These are phyloP conservation scores for Liquidambar formosana DNA, from an alignment of 164 flowering plant species.

Conservation along the genomic window DNA sequence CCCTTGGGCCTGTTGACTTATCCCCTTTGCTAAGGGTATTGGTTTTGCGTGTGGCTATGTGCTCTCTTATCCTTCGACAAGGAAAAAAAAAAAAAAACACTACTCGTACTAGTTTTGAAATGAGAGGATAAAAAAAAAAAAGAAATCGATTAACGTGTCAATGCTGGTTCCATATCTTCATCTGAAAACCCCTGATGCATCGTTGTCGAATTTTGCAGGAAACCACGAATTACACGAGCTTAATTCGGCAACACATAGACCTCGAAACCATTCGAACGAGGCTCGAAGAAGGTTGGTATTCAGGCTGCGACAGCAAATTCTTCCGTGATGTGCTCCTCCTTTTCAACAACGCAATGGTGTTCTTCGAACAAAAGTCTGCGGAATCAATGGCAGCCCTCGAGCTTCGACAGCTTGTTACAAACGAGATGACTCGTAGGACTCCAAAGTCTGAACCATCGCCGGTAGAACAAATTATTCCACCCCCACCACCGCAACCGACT, in stretches of 20 bases:
- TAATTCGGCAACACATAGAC: slow-evolving; percentile 25
- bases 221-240: slow-evolving; percentile 4
- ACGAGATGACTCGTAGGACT: neutral
- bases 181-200: too few species aligned
- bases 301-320: slow-evolving; percentile 6
- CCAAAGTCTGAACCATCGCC: neutral
- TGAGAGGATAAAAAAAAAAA: too few species aligned
- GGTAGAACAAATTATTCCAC: neutral
- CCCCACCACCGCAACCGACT: neutral
- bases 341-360: slow-evolving; percentile 14
- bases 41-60: too few species aligned
- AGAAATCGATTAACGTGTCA: too few species aligned
- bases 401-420: slow-evolving; percentile 5
- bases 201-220: slow-evolving; percentile 13
- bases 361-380: slow-evolving; percentile 1
- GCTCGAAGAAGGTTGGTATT: slow-evolving; percentile 19
- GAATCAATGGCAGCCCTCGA: slow-evolving; percentile 11
- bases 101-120: too few species aligned
- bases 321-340: slow-evolving; percentile 14
- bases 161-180: too few species aligned
- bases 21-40: too few species aligned
- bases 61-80: too few species aligned
- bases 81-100: too few species aligned
- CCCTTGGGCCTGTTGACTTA: too few species aligned
- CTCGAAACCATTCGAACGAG: slow-evolving; percentile 18